phyloP scores from a whole-genome alignment of 2,329 filamentous ascomycete species.

The Phaeosphaeriaceae sp. region DNA sequence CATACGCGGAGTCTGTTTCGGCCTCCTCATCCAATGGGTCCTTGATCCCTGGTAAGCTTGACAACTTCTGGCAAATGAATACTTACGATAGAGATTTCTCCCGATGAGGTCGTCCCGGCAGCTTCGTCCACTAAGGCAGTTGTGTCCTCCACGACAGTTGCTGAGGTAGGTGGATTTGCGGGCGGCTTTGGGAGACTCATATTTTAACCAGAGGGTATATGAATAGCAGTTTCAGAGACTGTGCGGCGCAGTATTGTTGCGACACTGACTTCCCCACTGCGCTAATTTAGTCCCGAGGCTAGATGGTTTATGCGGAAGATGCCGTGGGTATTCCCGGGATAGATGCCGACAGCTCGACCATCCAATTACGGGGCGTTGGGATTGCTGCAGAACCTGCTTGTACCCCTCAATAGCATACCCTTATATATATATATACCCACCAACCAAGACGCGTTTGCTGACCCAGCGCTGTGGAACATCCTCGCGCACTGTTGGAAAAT shows the following conservation, averaged over 20 bases:
- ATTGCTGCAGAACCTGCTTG: conserved; percentile 1
- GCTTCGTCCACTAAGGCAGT: conserved; percentile 1
- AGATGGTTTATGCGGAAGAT: no score
- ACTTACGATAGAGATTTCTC: conserved; percentile 2
- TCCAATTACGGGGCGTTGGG: conserved; percentile 2
- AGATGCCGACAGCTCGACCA: conserved; percentile 2
- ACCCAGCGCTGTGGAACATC: conserved; percentile 2
- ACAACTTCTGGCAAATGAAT: neutral
- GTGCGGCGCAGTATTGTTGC: conserved; percentile 1
- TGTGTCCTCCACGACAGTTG: neutral
- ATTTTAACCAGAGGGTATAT: conserved; percentile 2
- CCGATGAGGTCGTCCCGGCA: neutral
- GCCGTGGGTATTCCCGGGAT: conserved; percentile 3
- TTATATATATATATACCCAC: no score
- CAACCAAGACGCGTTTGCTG: conserved; percentile 2
- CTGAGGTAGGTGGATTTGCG: conserved; percentile 1
- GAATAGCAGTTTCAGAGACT: conserved; percentile 2
- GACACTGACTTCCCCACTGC: conserved; percentile 1
- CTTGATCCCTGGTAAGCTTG: conserved; percentile 5
- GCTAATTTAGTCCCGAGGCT: no score
- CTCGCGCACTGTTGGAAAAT: conserved; percentile 4
- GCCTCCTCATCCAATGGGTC: neutral
- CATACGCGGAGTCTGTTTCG: neutral
- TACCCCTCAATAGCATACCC: no score
- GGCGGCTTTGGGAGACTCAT: conserved; percentile 3